These are phyloP conservation scores for Anthracocystis walkeri DNA, from an alignment of 1,284 basidiomycete genomes.

Conservation along the genomic window DNA sequence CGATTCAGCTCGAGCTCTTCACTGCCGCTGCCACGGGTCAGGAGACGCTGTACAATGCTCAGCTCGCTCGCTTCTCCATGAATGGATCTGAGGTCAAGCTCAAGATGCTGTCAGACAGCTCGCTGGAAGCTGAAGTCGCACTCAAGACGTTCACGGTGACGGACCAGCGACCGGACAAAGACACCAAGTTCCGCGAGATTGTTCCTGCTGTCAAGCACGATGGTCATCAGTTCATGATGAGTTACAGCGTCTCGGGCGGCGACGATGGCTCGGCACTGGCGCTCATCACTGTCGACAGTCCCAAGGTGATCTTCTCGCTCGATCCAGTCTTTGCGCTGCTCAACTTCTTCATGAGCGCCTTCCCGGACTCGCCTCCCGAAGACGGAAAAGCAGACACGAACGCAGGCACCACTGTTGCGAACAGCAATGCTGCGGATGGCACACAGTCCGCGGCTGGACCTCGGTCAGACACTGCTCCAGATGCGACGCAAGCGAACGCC, in stretches of 20 bases:
- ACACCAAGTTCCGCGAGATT: conserved; percentile 90
- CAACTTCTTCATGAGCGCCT: conserved; percentile 83
- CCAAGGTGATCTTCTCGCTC: conserved; percentile 90
- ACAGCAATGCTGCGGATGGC: conserved; percentile 5
- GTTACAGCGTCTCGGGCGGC: conserved; percentile 81
- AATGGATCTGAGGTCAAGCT: conserved; percentile 82
- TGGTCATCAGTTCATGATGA: conserved; percentile 93
- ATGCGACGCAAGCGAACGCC: conserved; percentile 1
- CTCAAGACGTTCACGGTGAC: conserved; percentile 90
- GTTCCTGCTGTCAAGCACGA: conserved; percentile 90
- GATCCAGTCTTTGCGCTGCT: conserved; percentile 91
- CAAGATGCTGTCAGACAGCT: conserved; percentile 85
- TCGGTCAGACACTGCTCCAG: not conserved
- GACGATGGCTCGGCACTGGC: conserved; percentile 76
- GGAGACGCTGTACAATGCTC: conserved; percentile 79
- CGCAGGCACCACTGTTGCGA: conserved; percentile 10
- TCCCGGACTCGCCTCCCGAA: conserved; percentile 57
- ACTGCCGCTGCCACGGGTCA: conserved; percentile 77
- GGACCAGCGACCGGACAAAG: conserved; percentile 82
- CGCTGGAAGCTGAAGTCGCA: conserved; percentile 86
- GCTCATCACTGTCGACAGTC: conserved; percentile 90
- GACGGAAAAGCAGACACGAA: conserved; percentile 5
- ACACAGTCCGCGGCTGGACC: conserved; percentile 2
- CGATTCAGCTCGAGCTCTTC: conserved; percentile 92
- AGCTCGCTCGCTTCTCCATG: conserved; percentile 87